Base-by-base conservation (phyloP, 2,329 filamentous ascomycete genomes). In the Beauveria scarabaeidicola region DNA sequence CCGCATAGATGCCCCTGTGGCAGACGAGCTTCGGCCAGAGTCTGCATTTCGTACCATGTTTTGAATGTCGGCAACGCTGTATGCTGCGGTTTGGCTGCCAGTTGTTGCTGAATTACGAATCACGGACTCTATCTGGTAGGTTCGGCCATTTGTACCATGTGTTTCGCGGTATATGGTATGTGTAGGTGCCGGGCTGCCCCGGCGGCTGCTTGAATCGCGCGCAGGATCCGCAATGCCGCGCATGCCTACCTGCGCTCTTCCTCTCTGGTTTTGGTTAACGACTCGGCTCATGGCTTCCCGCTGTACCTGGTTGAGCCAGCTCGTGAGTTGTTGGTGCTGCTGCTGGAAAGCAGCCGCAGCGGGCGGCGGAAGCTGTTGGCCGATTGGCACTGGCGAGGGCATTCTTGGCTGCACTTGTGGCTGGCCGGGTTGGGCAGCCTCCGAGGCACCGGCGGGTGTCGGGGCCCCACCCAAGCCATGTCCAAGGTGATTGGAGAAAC, bases 1-100 rank as follows among this genome's bases (percentile, higher is more conserved):
- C 47, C 80, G 78, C 77, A 82, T 79, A 40, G 79, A 77, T 63
- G 74, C 77, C 6, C 77, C 72, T 72, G 80, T 78, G 52, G 77
- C 77, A 54, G 74, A 73, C 2, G 74, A 73, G 3, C 77, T 75
- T 63, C 79, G 75, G 38, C 68, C 72, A 25, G 74, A 71, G 65
- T 82, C 80, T 6, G 75, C 76, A 38, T 70, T 71, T 32, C 77
- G 75, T 11, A 81, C 65, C 32, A 79, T 75, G 58, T 73, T 78
- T 52, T 78, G 77, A 3, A 78, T 69, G 15, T 82, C 79, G 25
- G 69, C 66, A 3, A 74, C 69, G 13, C 77, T 75, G 32, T 79
- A 66, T 8, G 69, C 69, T 13, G 67, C 68, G 41, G 66, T 63
- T 3, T 64, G 60, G 17, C 56, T 23, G n/a, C 29, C 50, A n/a